A percentile compares a stretch with the other conserved stretches of the same genome.
phyloP scores from a whole-genome alignment of 2,329 filamentous ascomycete species.

The Chrysosporium keratinophilum region DNA sequence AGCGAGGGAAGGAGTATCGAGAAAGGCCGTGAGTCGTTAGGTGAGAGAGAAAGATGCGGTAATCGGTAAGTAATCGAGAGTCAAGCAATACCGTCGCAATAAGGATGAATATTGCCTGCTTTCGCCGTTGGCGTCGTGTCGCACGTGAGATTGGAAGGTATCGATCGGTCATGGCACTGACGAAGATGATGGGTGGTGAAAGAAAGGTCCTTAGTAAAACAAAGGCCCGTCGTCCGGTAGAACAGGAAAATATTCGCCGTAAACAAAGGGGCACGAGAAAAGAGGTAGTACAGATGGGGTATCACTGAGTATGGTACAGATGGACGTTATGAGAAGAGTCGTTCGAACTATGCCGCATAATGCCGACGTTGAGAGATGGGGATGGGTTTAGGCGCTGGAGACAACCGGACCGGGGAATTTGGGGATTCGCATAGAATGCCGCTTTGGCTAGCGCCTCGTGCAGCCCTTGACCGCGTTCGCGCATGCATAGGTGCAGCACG shows the following conservation, averaged over 20 bases:
- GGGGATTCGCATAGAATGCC: conserved; percentile 3
- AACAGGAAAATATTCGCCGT: background rate
- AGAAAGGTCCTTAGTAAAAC: conserved; percentile 5
- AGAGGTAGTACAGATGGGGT: conserved; percentile 6
- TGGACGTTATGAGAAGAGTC: background rate
- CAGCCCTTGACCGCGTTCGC: background rate
- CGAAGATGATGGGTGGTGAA: background rate
- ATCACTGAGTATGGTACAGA: conserved; percentile 10
- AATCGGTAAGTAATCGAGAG: background rate
- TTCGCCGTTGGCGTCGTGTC: too few species aligned
- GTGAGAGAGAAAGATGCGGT: background rate
- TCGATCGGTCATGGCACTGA: background rate
- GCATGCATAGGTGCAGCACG: background rate
- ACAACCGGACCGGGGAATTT: conserved; percentile 6
- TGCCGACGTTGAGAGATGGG: conserved; percentile 17
- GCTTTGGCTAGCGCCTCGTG: background rate
- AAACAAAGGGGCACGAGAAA: background rate
- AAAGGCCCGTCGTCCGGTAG: background rate
- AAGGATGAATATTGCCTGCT: too few species aligned
- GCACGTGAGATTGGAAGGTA: background rate
- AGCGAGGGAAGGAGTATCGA: background rate
- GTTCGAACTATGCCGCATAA: conserved; percentile 1
- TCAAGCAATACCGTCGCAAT: background rate
- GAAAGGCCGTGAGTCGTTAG: background rate
- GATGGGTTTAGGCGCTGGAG: conserved; percentile 14